phyloP scores from a whole-genome alignment of 495 filamentous ascomycete genomes.

The Wilcoxina mikolae region DNA sequence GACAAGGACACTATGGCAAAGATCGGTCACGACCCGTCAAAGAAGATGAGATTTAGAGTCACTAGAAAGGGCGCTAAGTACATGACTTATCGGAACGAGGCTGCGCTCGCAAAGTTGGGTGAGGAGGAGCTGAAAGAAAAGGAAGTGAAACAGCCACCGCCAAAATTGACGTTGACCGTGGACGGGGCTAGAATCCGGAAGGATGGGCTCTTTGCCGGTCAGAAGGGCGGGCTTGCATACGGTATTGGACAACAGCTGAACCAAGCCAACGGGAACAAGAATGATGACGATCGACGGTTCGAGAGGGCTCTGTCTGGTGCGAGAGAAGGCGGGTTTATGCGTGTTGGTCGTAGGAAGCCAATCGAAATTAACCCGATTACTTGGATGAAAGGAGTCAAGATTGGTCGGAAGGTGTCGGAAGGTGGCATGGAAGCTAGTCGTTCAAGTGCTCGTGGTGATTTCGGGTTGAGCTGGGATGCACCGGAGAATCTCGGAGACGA shows the following conservation, averaged over 20 bases:
- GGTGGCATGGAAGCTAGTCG: slow-evolving; percentile 16
- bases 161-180: slow-evolving; percentile 16
- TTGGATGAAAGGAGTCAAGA: slow-evolving; percentile 91
- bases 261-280: slow-evolving; percentile 10
- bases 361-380: slow-evolving; percentile 62
- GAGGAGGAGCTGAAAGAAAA: slow-evolving; percentile 9
- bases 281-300: slow-evolving; percentile 4
- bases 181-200: slow-evolving; percentile 16
- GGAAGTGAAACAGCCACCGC: slow-evolving; percentile 3
- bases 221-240: slow-evolving; percentile 29
- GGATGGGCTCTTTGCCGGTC: slow-evolving; percentile 30
- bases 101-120: slow-evolving; percentile 9
- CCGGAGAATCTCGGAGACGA: slow-evolving; percentile 75
- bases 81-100: slow-evolving; percentile 51
- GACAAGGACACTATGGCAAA: slow-evolving; percentile 46
- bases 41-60: slow-evolving; percentile 47
- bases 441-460: slow-evolving; percentile 24
- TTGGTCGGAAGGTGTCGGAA: slow-evolving; percentile 38
- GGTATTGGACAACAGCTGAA: slow-evolving; percentile 22
- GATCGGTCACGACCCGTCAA: slow-evolving; percentile 58
- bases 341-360: slow-evolving; percentile 40
- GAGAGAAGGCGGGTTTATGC: slow-evolving; percentile 34
- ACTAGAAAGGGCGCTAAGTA: slow-evolving; percentile 77
- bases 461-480: slow-evolving; percentile 47
- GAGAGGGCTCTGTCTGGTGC: slow-evolving; percentile 3